Evolutionary conservation across 2,329 filamentous ascomycete genomes (phyloP).

Genomic region (Didymella pomorum): DNA sequence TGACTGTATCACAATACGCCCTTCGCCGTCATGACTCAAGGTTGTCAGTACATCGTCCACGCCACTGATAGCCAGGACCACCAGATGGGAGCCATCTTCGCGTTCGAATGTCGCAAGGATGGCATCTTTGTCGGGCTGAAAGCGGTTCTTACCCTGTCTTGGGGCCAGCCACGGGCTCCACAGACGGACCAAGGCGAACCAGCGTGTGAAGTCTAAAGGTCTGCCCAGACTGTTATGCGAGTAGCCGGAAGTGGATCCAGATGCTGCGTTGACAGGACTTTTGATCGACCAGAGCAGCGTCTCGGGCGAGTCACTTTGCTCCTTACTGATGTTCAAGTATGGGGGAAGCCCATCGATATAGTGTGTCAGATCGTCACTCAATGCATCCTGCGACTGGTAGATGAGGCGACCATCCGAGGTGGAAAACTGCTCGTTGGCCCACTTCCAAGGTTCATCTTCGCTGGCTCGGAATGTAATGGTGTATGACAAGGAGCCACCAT

Average conservation of each 20-base stretch:
- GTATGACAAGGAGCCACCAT: conserved; percentile 65
- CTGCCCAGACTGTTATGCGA: conserved; percentile 67
- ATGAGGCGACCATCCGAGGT: conserved; percentile 70
- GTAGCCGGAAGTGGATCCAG: conserved; percentile 65
- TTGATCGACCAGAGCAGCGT: conserved; percentile 76
- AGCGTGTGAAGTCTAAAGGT: conserved; percentile 72
- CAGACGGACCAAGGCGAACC: conserved; percentile 81
- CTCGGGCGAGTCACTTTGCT: conserved; percentile 70
- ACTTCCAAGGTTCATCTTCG: conserved; percentile 68
- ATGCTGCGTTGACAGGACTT: conserved; percentile 62
- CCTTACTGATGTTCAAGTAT: conserved; percentile 61
- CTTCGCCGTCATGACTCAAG: conserved; percentile 70
- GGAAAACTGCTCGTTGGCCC: conserved; percentile 71
- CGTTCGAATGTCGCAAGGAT: conserved; percentile 81
- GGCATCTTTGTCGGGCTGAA: conserved; percentile 78
- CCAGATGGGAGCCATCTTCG: conserved; percentile 74
- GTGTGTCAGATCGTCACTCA: conserved; percentile 57
- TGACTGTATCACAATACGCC: conserved; percentile 72
- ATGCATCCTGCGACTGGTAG: conserved; percentile 53
- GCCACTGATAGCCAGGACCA: conserved; percentile 80
- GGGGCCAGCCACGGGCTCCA: conserved; percentile 89
- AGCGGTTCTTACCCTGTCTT: conserved; percentile 75
- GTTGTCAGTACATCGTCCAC: conserved; percentile 73
- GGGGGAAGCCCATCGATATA: conserved; percentile 67
- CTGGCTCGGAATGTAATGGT: conserved; percentile 73